phyloP scores from a whole-genome alignment of 148 eudicot genomes.

The Chenopodium album region DNA sequence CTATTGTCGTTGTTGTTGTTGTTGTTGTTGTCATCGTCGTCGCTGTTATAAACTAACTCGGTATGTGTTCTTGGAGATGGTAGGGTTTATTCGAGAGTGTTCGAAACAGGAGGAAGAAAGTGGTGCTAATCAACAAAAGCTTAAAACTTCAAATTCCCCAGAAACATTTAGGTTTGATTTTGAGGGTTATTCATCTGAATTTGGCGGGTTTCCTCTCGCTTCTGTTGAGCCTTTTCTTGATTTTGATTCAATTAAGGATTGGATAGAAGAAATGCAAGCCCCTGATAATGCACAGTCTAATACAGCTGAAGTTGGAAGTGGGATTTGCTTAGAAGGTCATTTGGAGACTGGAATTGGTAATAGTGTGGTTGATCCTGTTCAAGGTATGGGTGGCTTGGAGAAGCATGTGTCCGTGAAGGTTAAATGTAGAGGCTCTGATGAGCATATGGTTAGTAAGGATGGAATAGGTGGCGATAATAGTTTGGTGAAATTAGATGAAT shows the following conservation, averaged over 20 bases:
- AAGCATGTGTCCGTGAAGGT: slow-evolving; percentile 21
- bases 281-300: slow-evolving; percentile 19
- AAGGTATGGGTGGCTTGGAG: slow-evolving; percentile 24
- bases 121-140: slow-evolving; percentile 29
- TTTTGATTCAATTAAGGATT: slow-evolving; percentile 56
- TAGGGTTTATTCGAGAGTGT: slow-evolving; percentile 46
- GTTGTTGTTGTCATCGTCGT: too few species aligned
- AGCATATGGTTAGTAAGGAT: neutral
- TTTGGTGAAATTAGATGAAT: slow-evolving; percentile 8
- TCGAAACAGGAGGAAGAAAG: slow-evolving; percentile 31
- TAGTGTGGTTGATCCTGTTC: slow-evolving; percentile 8
- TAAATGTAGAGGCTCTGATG: slow-evolving; percentile 20
- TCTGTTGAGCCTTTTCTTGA: slow-evolving; percentile 50
- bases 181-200: slow-evolving; percentile 37
- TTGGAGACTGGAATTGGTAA: slow-evolving; percentile 3
- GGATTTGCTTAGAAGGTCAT: slow-evolving; percentile 8
- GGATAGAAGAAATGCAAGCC: slow-evolving; percentile 47
- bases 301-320: slow-evolving; percentile 21
- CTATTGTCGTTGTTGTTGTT: too few species aligned
- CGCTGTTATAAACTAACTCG: neutral
- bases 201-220: slow-evolving; percentile 46
- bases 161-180: slow-evolving; percentile 30
- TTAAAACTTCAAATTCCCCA: slow-evolving; percentile 25
- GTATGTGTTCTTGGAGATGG: slow-evolving; percentile 46
- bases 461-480: slow-evolving; percentile 6